Conservation (phyloP, 495 filamentous ascomycete genomes). For the Aspergillus sclerotiicarbonarius region DNA sequence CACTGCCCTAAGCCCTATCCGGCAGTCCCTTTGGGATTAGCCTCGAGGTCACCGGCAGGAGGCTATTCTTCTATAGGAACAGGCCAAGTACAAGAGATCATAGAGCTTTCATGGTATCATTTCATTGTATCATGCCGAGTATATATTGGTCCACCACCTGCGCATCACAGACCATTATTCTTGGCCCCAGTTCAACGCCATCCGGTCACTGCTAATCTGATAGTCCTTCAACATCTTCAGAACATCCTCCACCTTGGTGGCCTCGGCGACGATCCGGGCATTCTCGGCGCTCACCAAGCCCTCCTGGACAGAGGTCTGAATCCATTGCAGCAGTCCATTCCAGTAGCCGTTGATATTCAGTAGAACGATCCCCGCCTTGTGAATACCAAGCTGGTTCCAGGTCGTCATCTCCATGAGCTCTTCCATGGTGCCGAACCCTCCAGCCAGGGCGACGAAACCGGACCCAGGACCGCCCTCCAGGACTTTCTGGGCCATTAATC, state of each 20-base stretch:
- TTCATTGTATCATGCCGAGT: neutral
- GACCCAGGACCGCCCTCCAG: slow-evolving; percentile 74
- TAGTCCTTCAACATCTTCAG: slow-evolving; percentile 70
- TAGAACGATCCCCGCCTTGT: slow-evolving; percentile 74
- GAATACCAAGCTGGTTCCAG: slow-evolving; percentile 97
- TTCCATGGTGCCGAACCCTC: slow-evolving; percentile 93
- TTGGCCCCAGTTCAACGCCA: slow-evolving; percentile 78
- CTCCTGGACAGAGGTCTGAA: slow-evolving; percentile 68
- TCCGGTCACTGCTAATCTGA: slow-evolving; percentile 66
- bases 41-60: neutral
- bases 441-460: slow-evolving; percentile 86
- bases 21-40: neutral
- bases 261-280: slow-evolving; percentile 74
- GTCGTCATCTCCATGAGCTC: slow-evolving; percentile 95
- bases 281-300: slow-evolving; percentile 73
- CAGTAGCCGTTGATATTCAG: slow-evolving; percentile 90
- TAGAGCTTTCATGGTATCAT: neutral
- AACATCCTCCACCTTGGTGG: slow-evolving; percentile 66
- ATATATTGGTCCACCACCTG: neutral
- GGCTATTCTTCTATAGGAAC: neutral
- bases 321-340: slow-evolving; percentile 81
- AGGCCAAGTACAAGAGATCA: neutral
- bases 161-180: slow-evolving; percentile 43
- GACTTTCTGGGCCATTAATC: slow-evolving; percentile 85
- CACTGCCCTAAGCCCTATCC: slow-evolving; percentile 35